Evolutionary conservation across 805 yeast genomes (phyloP), one percentile per base, ranked within the genome.

Genomic region (Zygosaccharomyces kombuchaensis): DNA sequence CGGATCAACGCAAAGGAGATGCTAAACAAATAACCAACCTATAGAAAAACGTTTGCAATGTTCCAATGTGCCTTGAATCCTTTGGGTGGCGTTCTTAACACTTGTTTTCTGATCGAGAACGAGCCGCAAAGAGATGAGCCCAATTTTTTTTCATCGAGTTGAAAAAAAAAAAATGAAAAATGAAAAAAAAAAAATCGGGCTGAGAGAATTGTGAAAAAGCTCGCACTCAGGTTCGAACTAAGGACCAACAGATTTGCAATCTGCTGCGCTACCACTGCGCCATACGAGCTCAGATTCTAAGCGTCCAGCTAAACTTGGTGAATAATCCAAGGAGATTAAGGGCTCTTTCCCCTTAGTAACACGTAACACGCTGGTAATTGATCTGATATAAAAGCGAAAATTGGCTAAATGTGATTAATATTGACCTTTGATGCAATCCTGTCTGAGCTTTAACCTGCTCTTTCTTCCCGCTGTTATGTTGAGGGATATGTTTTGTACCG

Each of bases 251-350:
- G 95, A 87, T 85, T 86, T 87, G 95, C 95, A 87, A 87, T 87
- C 95, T 83, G 87, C 89, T 84, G 93, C 95, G 90, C 91, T 86
- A 85, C 95, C 93, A 82, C 93, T 86, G 90, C 89, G 93, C 95
- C 89, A 86, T 75, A 76, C 82, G 74, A 76, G 81, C 84, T 58
- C 41, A 17, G 26, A 32, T 26, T 9, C 13, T 37, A 14, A 29
- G 31, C 13, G 31, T 29, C 31, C 3, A 29, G 13, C 6, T 3
- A 3, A 3, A 3, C 4, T 12, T 3, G 31, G 6, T 29, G 13
- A 13, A 6, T 12, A 6, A 12, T 12, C 31, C 13, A 13, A 12
- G 31, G 6, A 3, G 13, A 6, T 12, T 29, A 29, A 30, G 6
- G 34, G 7, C n/a, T 16, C 2, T n/a, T n/a, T 32, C n/a, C n/a